Base-by-base conservation (phyloP, 768 basidiomycete genomes). In the Russula sp. region DNA sequence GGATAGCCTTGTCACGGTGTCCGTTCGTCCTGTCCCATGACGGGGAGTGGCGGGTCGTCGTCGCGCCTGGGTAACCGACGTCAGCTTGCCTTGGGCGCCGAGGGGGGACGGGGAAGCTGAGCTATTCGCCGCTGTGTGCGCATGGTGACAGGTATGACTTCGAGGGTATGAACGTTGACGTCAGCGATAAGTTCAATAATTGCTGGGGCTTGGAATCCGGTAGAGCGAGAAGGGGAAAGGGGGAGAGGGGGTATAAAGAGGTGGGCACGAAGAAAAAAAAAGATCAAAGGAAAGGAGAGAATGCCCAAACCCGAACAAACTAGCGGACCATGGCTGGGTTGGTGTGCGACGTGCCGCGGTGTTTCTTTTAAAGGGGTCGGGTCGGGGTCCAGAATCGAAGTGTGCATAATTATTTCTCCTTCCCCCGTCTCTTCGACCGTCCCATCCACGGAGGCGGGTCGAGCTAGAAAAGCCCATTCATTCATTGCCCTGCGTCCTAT, bases 321-420 rank as follows among this genome's bases (percentile, higher is more conserved):
- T 30, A 8, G 52, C 32, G 49, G 49, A 50, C 49, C 49, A 50
- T 50, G 49, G 24, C 49, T 50, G 14, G 49, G 24, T 24, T 22
- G 48, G 49, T 2, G n/a, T 14, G 5, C 5, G 42, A 13, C 8
- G 46, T 10, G 34, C 26, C 8, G 18, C 44, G 61, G 26, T 30
- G 32, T 53, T 63, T 20, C 28, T 51, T 63, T 58, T 44, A 32
- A 20, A 10, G 6, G 18, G 0, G 24, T 38, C 22, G 46, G 26
- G 52, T 64, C 63, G 63, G 63, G 63, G 58, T 59, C 44, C 14
- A 11, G 42, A 48, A 53, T 34, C 22, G 42, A 36, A 1, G 46
- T 16, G 40, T 20, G 51, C n/a, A 10, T 18, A 53, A 58, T 49
- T 24, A 59, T 40, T 5, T 42, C 26, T 2, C 10, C 14, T 30